A percentile compares a stretch with the other conserved stretches of the same genome.
These are phyloP conservation scores for Dunaliella sp. DNA, from an alignment of 139 green algal species.

Conservation along the genomic window DNA sequence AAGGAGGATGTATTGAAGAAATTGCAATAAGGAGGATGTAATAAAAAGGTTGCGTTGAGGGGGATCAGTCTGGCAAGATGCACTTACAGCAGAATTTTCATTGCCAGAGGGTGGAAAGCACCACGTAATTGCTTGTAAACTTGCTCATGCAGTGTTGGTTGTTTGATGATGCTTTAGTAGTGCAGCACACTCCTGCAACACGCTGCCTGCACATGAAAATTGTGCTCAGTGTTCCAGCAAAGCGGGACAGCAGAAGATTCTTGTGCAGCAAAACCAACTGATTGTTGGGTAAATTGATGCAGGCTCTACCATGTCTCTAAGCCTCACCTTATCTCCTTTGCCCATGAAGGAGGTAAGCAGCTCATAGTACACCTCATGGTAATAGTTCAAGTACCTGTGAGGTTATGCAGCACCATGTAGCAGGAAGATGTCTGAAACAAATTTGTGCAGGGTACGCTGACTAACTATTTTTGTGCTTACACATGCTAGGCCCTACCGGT, in stretches of 20 bases:
- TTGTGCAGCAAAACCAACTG: background rate
- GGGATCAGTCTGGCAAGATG: no score
- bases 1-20: no score
- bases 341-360: slow-evolving; percentile 52
- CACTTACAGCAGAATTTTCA: no score
- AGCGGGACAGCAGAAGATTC: background rate
- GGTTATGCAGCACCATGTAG: no score
- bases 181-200: background rate
- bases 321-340: slow-evolving; percentile 43
- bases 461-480: no score
- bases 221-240: background rate
- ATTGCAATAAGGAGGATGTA: no score
- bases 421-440: no score
- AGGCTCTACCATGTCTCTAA: background rate
- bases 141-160: background rate
- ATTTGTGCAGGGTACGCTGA: no score
- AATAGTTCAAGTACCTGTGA: slow-evolving; percentile 46
- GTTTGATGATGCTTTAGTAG: background rate
- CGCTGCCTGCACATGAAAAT: background rate
- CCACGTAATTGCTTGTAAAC: background rate
- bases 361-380: slow-evolving; percentile 43
- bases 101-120: no score
- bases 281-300: background rate
- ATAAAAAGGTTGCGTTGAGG: no score
- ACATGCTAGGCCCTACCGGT: no score